A percentile compares a stretch with the other conserved stretches of the same genome.
Conservation (phyloP, 768 basidiomycete genomes). For the Harrya chromipes region DNA sequence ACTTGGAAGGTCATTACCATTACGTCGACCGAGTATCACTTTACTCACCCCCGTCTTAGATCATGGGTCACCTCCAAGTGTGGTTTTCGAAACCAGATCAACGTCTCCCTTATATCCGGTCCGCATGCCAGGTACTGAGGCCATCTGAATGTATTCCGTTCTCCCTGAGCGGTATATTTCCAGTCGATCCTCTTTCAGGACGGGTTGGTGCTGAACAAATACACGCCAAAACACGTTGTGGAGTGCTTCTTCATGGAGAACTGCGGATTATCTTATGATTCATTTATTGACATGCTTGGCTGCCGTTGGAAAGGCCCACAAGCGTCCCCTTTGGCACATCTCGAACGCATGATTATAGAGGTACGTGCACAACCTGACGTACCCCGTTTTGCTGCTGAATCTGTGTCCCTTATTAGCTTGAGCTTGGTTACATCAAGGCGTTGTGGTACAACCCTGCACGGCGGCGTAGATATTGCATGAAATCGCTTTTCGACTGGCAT, state of each 20-base stretch:
- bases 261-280: conserved; percentile 51
- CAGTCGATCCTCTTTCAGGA: conserved; percentile 58
- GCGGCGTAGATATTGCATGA: conserved; percentile 61
- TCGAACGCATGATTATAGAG: conserved; percentile 39
- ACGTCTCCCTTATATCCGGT: conserved; percentile 58
- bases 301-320: conserved; percentile 38
- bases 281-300: conserved; percentile 38
- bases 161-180: conserved; percentile 4
- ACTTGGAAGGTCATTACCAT: conserved; percentile 58
- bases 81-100: conserved; percentile 43
- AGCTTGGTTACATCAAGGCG: conserved; percentile 55
- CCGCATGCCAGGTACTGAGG: conserved; percentile 54
- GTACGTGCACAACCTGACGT: conserved; percentile 17
- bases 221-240: conserved; percentile 51
- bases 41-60: conserved; percentile 28
- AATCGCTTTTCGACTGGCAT: conserved; percentile 66
- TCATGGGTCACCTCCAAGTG: conserved; percentile 47
- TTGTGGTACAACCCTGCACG: conserved; percentile 69
- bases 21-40: neutral
- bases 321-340: conserved; percentile 38
- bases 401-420: conserved; percentile 40
- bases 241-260: conserved; percentile 66
- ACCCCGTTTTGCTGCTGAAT: neutral
- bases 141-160: neutral
- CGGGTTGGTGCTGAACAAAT: conserved; percentile 51